phyloP scores from a whole-genome alignment of 192 early-diverging fungal genomes.

The Entomortierella beljakovae region DNA sequence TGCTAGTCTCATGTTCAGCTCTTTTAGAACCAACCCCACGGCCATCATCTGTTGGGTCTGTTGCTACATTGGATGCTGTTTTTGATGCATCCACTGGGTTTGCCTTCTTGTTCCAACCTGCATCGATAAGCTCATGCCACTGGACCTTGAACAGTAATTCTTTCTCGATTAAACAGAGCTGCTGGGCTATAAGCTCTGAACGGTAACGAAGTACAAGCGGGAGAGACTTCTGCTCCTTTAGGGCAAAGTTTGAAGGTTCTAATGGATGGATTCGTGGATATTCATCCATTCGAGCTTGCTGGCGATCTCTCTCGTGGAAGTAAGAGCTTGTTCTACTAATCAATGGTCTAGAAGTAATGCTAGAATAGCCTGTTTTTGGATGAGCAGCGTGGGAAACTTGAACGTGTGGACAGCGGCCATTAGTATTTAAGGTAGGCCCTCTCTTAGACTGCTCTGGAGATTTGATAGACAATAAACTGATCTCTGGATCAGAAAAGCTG shows the following conservation, averaged over 20 bases:
- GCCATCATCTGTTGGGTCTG: background rate
- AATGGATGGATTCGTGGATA: background rate
- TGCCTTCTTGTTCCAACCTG: constrained; percentile 62
- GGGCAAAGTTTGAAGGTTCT: background rate
- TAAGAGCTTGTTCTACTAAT: background rate
- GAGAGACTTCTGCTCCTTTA: background rate
- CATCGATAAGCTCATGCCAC: constrained; percentile 67
- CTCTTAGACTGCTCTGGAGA: background rate
- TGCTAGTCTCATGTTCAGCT: background rate
- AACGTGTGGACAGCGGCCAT: background rate
- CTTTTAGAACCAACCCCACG: background rate
- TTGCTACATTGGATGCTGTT: background rate
- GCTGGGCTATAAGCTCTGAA: constrained; percentile 65
- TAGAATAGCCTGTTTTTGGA: background rate
- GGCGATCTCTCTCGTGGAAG: background rate
- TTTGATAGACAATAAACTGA: background rate
- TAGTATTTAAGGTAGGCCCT: background rate
- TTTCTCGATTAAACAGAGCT: constrained; percentile 68
- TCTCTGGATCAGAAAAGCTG: background rate
- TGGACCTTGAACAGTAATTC: constrained; percentile 58
- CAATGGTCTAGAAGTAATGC: background rate
- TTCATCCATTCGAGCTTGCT: background rate
- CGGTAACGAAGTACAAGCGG: constrained; percentile 58
- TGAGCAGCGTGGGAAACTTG: background rate
- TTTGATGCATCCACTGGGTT: background rate